Conservation (phyloP, 164 flowering plant genomes). For the Pachysandra terminalis region DNA sequence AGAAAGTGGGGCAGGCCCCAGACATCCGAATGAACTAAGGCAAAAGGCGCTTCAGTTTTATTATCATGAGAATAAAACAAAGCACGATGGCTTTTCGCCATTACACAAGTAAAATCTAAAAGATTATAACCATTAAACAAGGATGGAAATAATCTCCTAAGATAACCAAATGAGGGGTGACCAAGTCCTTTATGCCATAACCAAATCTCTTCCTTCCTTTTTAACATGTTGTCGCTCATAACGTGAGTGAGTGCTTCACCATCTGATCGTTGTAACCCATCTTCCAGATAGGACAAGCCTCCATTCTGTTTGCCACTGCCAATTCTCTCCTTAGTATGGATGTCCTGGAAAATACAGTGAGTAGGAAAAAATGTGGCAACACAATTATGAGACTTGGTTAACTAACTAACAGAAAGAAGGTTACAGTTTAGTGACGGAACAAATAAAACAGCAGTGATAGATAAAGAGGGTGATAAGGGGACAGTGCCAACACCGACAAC, state of each 20-base stretch:
- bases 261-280: not conserved
- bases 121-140: not conserved
- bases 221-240: not conserved
- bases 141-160: conserved; percentile 9
- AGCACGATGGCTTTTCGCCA: conserved; percentile 7
- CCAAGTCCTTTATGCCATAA: conserved; percentile 13
- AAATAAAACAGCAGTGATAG: not conserved
- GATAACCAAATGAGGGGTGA: conserved; percentile 13
- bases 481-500: conserved; percentile 9
- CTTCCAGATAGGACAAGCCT: not conserved
- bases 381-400: conserved; percentile 18
- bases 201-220: conserved; percentile 7
- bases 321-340: conserved; percentile 15
- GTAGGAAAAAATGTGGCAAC: conserved; percentile 2
- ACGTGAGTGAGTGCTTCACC: not conserved
- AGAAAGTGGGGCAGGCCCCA: conserved; percentile 8
- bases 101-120: conserved; percentile 5
- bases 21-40: conserved; percentile 9
- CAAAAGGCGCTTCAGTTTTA: conserved; percentile 2
- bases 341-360: conserved; percentile 10
- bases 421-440: conserved; percentile 8
- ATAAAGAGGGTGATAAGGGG: conserved; percentile 1
- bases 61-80: not conserved
- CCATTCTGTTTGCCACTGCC: conserved; percentile 5
- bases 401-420: conserved; percentile 3